Evolutionary conservation across 495 filamentous ascomycete species (phyloP).

Genomic region (Penicillium flavigenum): DNA sequence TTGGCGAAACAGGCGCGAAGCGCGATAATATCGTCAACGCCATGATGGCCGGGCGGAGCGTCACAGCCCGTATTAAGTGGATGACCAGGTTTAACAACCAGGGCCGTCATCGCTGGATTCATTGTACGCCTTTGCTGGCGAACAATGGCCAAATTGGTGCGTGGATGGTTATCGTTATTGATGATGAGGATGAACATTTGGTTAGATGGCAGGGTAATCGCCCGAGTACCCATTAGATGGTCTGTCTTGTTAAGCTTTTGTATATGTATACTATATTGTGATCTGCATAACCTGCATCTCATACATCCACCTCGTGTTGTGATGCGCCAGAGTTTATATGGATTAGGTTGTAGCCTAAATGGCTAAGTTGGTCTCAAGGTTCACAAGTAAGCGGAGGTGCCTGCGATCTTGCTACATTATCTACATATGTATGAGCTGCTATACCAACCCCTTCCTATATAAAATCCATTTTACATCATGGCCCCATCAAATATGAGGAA

Average conservation of each 20-base stretch:
- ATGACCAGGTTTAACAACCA: conserved; percentile 42
- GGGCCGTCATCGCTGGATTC: conserved; percentile 56
- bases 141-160: conserved; percentile 58
- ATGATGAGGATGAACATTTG: conserved; percentile 38
- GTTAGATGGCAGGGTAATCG: conserved; percentile 17
- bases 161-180: conserved; percentile 63
- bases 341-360: background rate
- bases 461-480: too few relatives aligned
- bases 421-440: too few relatives aligned
- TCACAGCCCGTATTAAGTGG: conserved; percentile 66
- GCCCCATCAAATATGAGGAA: too few relatives aligned
- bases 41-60: conserved; percentile 57
- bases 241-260: background rate
- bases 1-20: conserved; percentile 52
- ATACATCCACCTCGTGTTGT: background rate
- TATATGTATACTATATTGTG: conserved; percentile 4
- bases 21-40: conserved; percentile 57
- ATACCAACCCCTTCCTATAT: too few relatives aligned
- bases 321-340: background rate
- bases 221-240: conserved; percentile 4
- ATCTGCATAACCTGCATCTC: background rate
- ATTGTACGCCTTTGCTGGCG: conserved; percentile 60
- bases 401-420: too few relatives aligned
- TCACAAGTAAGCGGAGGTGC: too few relatives aligned
- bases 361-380: too few relatives aligned